These are phyloP conservation scores for Sophora flavescens DNA, from an alignment of 306 rosid species.

Conservation along the genomic window DNA sequence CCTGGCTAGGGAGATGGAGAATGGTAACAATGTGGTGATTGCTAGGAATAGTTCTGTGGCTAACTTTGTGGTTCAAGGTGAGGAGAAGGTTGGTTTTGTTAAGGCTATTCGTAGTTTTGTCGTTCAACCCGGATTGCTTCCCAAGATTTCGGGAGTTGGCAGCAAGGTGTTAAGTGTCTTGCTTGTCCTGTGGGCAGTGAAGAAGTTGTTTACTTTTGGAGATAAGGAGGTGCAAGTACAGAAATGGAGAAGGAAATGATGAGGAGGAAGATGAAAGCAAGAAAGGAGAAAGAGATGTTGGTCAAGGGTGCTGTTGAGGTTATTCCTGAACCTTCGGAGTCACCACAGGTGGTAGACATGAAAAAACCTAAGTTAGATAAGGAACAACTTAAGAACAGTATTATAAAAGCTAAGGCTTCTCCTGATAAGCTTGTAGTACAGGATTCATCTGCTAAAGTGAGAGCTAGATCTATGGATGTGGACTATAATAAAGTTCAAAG, in stretches of 20 bases:
- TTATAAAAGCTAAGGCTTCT: slow-evolving; percentile 61
- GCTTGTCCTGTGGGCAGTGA: slow-evolving; percentile 70
- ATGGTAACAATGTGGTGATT: slow-evolving; percentile 75
- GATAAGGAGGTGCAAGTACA: slow-evolving; percentile 59
- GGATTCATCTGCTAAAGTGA: slow-evolving; percentile 43
- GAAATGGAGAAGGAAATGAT: slow-evolving; percentile 81
- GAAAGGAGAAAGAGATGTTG: slow-evolving; percentile 73
- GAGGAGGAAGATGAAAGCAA: slow-evolving; percentile 85
- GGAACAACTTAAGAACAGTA: slow-evolving; percentile 67
- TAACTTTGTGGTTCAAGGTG: slow-evolving; percentile 73
- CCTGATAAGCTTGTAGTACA: slow-evolving; percentile 47
- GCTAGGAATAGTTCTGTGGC: slow-evolving; percentile 82
- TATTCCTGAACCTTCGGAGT: slow-evolving; percentile 56
- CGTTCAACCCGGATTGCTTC: slow-evolving; percentile 54
- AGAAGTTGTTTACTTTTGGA: slow-evolving; percentile 61
- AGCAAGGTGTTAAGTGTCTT: slow-evolving; percentile 61
- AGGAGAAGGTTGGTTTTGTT: slow-evolving; percentile 59
- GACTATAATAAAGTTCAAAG: slow-evolving; percentile 70
- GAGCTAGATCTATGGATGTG: slow-evolving; percentile 40
- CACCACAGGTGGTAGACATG: slow-evolving; percentile 34
- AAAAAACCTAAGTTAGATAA: slow-evolving; percentile 76
- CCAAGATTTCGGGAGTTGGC: slow-evolving; percentile 63
- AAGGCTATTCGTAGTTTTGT: slow-evolving; percentile 57
- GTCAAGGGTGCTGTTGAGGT: slow-evolving; percentile 65
- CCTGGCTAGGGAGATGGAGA: slow-evolving; percentile 83